Conservation (phyloP, 768 basidiomycete genomes). For the Pleurotus giganteus region DNA sequence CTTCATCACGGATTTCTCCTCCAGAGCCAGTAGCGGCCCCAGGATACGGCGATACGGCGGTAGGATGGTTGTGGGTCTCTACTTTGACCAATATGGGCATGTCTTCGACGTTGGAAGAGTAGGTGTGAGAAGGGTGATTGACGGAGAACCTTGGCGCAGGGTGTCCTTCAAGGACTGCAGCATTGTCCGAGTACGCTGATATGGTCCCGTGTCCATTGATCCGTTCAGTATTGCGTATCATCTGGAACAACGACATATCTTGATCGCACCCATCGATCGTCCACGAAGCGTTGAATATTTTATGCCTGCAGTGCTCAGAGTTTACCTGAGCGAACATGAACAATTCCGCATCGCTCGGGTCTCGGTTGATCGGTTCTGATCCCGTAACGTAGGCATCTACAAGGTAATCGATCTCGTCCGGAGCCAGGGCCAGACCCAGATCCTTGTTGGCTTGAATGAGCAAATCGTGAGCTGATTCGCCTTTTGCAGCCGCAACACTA, state of each 20-base stretch:
- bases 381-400: slow-evolving; percentile 85
- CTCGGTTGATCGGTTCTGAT: slow-evolving; percentile 60
- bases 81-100: slow-evolving; percentile 95
- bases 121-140: slow-evolving; percentile 36
- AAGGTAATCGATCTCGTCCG: slow-evolving; percentile 91
- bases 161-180: slow-evolving; percentile 87
- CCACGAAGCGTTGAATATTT: slow-evolving; percentile 99
- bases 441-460: slow-evolving; percentile 77
- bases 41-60: slow-evolving; percentile 96
- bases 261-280: slow-evolving; percentile 70
- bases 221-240: slow-evolving; percentile 96
- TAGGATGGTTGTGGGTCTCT: slow-evolving; percentile 99
- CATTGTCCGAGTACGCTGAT: slow-evolving; percentile 97
- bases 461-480: slow-evolving; percentile 49
- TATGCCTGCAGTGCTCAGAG: slow-evolving; percentile 99
- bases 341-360: slow-evolving; percentile 95
- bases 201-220: slow-evolving; percentile 75
- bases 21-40: slow-evolving; percentile 99
- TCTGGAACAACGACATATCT: slow-evolving; percentile 83
- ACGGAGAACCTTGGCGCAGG: slow-evolving; percentile 73
- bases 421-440: slow-evolving; percentile 86
- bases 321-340: slow-evolving; percentile 99
- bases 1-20: slow-evolving; percentile 98
- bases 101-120: slow-evolving; percentile 59
- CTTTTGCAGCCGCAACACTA: slow-evolving; percentile 20